Base-by-base conservation (phyloP, 2,329 filamentous ascomycete species). In the Phialophora chinensis region DNA sequence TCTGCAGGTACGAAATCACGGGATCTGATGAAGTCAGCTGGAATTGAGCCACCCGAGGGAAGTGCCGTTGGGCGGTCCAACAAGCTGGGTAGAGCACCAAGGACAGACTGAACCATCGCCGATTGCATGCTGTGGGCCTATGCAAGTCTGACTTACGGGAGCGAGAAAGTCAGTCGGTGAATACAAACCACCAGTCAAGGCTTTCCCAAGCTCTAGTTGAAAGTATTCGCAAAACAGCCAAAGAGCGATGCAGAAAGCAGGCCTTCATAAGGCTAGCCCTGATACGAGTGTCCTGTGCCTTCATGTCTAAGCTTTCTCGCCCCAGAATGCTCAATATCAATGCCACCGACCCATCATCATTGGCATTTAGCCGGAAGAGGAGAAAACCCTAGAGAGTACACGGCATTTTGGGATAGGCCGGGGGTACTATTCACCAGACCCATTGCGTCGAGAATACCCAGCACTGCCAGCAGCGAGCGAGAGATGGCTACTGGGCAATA, bases 1-100 rank as follows among this genome's bases (percentile, higher is more conserved):
- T 61, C 47, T 52, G 29, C 47, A 61, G 59, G 59, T 61, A 61
- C 57, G 31, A 12, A 23, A 20, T 42, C 42, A 50, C 8, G 44
- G 38, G 38, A 3, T 0, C 20, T 29, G 57, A 50, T 50, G 17
- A 35, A 35, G 10, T 60, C 49, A 52, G 49, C 49, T 52, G 20
- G 20, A 52, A n/a, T n/a, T 6, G 14, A n/a, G 17, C 14, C 14
- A 44, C 17, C 14, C 17, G 12, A 17, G 38, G 17, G 14, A 7
- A 17, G 38, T 8, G 14, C 7, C 17, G n/a, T 20, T 17, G 11
- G 17, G 5, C 38, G 17, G 14, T 44, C 38, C 38, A 42, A 17
- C 4, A 35, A 6, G 35, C 35, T 42, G 35, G 47, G 47, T 12
- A 14, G n/a, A 33, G 29, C 3, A 56, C 29, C 53, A 11, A 12